A percentile compares a stretch with the other conserved stretches of the same genome.
These are phyloP conservation scores for Musa troglodytarum DNA, from an alignment of 176 grass and related monocot species.

Conservation along the genomic window DNA sequence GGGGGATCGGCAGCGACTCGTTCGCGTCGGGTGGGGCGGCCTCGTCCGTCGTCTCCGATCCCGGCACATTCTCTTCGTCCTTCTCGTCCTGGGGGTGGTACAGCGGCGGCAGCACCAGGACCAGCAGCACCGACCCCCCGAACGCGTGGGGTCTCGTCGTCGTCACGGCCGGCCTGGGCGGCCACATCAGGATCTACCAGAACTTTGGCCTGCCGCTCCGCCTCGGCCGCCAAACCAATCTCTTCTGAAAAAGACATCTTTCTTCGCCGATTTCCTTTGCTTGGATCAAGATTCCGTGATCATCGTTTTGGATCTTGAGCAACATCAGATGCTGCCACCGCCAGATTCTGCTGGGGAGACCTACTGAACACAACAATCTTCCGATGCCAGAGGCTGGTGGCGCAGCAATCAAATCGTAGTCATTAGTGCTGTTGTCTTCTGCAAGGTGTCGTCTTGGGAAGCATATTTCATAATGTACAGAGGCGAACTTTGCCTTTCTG, in stretches of 20 bases:
- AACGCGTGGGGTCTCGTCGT: conserved; percentile 80
- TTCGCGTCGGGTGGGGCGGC: conserved; percentile 4
- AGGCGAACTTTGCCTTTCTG: not conserved
- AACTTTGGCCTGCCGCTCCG: conserved; percentile 75
- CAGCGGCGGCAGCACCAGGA: conserved; percentile 10
- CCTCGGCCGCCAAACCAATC: conserved; percentile 25
- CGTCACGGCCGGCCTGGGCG: conserved; percentile 52
- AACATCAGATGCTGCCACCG: not conserved
- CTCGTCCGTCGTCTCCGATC: not conserved
- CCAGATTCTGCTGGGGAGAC: not conserved
- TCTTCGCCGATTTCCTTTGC: not conserved
- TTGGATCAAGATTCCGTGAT: not conserved
- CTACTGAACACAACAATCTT: not conserved
- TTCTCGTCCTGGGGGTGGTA: conserved; percentile 29
- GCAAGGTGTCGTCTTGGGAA: not conserved
- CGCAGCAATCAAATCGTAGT: too few relatives aligned
- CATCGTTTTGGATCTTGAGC: not conserved
- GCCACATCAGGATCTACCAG: conserved; percentile 82
- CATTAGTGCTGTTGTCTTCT: not conserved
- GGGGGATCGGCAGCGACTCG: conserved; percentile 10
- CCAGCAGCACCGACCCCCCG: conserved; percentile 11
- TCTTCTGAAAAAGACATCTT: conserved; percentile 11
- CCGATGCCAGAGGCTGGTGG: not conserved
- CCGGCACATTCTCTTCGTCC: not conserved
- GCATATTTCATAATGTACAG: not conserved